Evolutionary conservation across 495 filamentous ascomycete species (phyloP).

Genomic region (Lineolata rhizophorae): DNA sequence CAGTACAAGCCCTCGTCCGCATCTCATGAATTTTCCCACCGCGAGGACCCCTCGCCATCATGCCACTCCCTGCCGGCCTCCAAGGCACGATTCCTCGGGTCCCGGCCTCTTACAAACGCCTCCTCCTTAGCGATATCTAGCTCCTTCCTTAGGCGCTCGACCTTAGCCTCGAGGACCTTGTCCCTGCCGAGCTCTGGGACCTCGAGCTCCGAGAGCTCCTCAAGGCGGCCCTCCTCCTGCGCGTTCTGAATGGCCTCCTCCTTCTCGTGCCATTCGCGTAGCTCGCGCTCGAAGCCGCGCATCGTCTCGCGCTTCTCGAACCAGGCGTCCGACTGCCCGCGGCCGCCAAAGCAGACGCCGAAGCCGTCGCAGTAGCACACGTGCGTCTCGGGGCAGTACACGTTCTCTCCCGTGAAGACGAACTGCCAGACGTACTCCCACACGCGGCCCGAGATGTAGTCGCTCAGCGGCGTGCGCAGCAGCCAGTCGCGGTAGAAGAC

Average conservation of each 20-base stretch:
- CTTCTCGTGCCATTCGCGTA: constrained; percentile 25
- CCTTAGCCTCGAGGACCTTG: constrained; percentile 16
- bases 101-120: constrained; percentile 28
- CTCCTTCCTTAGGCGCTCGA: constrained; percentile 17
- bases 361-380: constrained; percentile 61
- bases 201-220: constrained; percentile 18
- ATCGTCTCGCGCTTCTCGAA: constrained; percentile 20
- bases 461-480: constrained; percentile 33
- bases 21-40: too few species aligned
- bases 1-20: too few species aligned
- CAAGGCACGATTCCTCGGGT: constrained; percentile 27
- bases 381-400: constrained; percentile 40
- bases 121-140: constrained; percentile 18
- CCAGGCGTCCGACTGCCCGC: constrained; percentile 28
- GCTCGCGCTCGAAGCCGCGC: constrained; percentile 22
- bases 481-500: constrained; percentile 48
- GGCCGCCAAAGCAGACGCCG: constrained; percentile 52
- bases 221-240: constrained; percentile 14
- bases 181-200: constrained; percentile 20
- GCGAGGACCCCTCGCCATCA: constrained; percentile 30
- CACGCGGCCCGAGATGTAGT: constrained; percentile 46
- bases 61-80: constrained; percentile 31
- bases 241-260: constrained; percentile 16
- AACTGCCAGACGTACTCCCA: constrained; percentile 63
- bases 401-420: constrained; percentile 33